phyloP scores from a whole-genome alignment of 1,284 basidiomycete genomes.

The Fistulinella cinereoalba region DNA sequence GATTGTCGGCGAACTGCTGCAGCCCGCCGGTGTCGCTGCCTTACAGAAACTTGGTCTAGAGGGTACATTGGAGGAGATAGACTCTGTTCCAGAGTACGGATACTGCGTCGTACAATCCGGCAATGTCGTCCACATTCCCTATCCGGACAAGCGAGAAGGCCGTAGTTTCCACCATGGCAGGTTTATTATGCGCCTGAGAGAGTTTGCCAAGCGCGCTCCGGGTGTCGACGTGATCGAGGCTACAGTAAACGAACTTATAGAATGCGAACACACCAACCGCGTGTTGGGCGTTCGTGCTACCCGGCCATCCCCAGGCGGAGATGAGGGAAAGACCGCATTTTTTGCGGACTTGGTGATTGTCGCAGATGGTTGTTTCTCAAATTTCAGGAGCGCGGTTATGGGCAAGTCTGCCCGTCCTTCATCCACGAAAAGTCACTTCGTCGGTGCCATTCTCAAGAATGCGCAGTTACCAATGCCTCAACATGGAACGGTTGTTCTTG shows the following conservation, averaged over 20 bases:
- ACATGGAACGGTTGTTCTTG: conserved; percentile 76
- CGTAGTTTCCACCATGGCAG: conserved; percentile 94
- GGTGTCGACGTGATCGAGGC: conserved; percentile 80
- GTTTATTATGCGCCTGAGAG: conserved; percentile 80
- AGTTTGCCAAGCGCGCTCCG: conserved; percentile 56
- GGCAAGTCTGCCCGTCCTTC: conserved; percentile 41
- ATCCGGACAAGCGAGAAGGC: conserved; percentile 72
- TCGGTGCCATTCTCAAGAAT: conserved; percentile 67
- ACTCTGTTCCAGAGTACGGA: conserved; percentile 81
- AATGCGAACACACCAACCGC: conserved; percentile 52
- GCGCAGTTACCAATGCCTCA: conserved; percentile 64
- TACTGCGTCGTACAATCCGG: conserved; percentile 81
- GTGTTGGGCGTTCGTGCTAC: conserved; percentile 66
- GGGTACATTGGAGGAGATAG: conserved; percentile 78
- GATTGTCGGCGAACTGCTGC: conserved; percentile 96
- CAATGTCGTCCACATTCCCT: conserved; percentile 81
- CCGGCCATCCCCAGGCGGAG: conserved; percentile 24
- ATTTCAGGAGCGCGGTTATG: conserved; percentile 61
- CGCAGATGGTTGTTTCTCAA: conserved; percentile 95
- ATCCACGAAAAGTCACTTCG: conserved; percentile 63
- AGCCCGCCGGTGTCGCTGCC: conserved; percentile 87
- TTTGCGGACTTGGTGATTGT: conserved; percentile 82
- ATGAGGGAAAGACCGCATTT: conserved; percentile 49
- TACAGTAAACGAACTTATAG: conserved; percentile 74
- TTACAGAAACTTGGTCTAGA: conserved; percentile 78